Conservation (phyloP, 306 rosid genomes). For the Ammopiptanthus mongolicus region DNA sequence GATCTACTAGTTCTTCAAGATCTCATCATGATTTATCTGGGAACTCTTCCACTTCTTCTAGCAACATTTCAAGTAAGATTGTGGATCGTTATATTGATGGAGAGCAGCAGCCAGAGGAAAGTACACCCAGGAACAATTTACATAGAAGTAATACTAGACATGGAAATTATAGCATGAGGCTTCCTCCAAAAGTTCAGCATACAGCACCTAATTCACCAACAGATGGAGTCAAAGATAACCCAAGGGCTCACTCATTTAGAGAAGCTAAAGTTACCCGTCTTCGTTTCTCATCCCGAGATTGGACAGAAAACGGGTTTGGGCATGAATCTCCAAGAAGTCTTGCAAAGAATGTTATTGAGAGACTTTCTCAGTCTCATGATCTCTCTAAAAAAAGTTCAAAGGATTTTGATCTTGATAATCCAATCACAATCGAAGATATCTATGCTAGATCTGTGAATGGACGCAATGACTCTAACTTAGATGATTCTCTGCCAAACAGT, state of each 20-base stretch:
- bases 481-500: constrained; percentile 37
- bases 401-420: constrained; percentile 51
- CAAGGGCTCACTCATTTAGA: constrained; percentile 65
- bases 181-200: constrained; percentile 72
- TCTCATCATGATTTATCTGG: constrained; percentile 60
- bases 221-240: constrained; percentile 43
- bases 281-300: constrained; percentile 52
- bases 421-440: constrained; percentile 72
- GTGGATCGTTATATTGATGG: constrained; percentile 89
- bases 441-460: constrained; percentile 53
- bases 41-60: constrained; percentile 68
- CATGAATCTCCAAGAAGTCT: constrained; percentile 76
- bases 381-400: too few species aligned
- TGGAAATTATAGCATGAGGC: constrained; percentile 47
- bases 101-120: constrained; percentile 67
- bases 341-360: constrained; percentile 83
- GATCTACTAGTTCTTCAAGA: constrained; percentile 55
- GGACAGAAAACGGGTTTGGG: constrained; percentile 66
- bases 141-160: constrained; percentile 40
- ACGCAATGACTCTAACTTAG: constrained; percentile 43
- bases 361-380: constrained; percentile 67
- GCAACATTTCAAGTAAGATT: constrained; percentile 59
- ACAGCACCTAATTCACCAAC: constrained; percentile 68
- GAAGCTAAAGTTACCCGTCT: constrained; percentile 49
- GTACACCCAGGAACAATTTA: constrained; percentile 35